Evolutionary conservation across 768 basidiomycete species (phyloP).

Genomic region (Cyclocybe cylindracea): DNA sequence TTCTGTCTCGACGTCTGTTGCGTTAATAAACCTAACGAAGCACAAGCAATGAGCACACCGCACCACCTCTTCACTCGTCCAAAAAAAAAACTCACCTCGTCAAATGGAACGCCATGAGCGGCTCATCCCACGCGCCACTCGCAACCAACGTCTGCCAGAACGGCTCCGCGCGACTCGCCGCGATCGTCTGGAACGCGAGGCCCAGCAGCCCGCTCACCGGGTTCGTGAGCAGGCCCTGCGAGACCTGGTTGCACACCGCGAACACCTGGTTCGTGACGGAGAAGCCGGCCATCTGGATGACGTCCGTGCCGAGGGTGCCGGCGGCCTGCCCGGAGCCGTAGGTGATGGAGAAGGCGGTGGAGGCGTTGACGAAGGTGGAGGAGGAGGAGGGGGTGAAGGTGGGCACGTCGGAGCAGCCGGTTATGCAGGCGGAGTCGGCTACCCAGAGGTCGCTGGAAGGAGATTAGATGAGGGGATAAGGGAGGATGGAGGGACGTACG

Average conservation of each 20-base stretch:
- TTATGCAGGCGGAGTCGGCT: conserved; percentile 49
- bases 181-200: conserved; percentile 75
- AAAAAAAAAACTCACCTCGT: conserved; percentile 72
- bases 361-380: conserved; percentile 58
- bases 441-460: conserved; percentile 74
- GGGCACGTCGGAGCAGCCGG: conserved; percentile 35
- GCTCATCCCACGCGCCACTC: conserved; percentile 60
- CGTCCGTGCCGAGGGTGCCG: conserved; percentile 72
- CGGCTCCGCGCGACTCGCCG: conserved; percentile 70
- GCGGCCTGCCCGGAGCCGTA: conserved; percentile 83
- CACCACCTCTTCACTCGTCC: too few relatives aligned
- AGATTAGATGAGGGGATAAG: too few relatives aligned
- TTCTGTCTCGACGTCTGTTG: conserved; percentile 32
- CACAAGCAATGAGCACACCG: conserved; percentile 7
- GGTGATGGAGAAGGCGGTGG: conserved; percentile 64
- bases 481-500: conserved; percentile 40
- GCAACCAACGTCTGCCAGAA: conserved; percentile 82
- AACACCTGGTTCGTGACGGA: conserved; percentile 77
- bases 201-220: conserved; percentile 92
- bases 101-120: conserved; percentile 84
- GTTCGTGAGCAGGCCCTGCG: conserved; percentile 55
- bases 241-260: conserved; percentile 57
- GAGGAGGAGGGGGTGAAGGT: conserved; percentile 56
- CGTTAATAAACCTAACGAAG: conserved; percentile 42
- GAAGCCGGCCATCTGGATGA: conserved; percentile 89